Conservation (phyloP, 768 basidiomycete genomes). For the Amylocystis lapponica region DNA sequence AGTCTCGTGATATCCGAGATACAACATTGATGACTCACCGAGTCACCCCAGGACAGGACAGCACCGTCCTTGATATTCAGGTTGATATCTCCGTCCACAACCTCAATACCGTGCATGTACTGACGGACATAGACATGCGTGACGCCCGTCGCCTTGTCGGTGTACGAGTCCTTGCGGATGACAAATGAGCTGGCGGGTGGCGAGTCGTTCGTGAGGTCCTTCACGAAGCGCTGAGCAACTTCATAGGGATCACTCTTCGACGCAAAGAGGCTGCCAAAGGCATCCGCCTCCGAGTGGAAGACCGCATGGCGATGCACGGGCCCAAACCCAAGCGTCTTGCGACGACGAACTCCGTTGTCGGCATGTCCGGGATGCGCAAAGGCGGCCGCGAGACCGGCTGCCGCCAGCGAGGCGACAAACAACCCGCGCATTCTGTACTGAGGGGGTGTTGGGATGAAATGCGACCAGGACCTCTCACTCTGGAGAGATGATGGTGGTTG, state of each 20-base stretch:
- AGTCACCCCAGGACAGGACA: constrained; percentile 84
- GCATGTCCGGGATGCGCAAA: constrained; percentile 34
- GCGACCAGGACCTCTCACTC: constrained; percentile 4
- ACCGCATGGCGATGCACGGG: constrained; percentile 71
- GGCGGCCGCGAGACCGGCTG: constrained; percentile 55
- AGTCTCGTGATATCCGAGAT: background rate
- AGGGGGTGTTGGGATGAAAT: background rate
- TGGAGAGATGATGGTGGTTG: constrained; percentile 16
- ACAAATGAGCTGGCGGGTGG: constrained; percentile 38
- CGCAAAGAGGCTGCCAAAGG: constrained; percentile 13
- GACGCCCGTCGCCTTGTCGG: constrained; percentile 78
- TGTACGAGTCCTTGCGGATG: constrained; percentile 82
- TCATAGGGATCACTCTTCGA: constrained; percentile 42
- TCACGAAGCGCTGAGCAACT: constrained; percentile 60
- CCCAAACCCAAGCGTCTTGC: constrained; percentile 91
- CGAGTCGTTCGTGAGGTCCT: constrained; percentile 39
- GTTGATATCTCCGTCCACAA: constrained; percentile 89
- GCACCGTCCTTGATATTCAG: constrained; percentile 83
- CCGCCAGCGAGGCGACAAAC: constrained; percentile 54
- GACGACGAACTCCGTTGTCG: constrained; percentile 29
- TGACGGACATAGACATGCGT: constrained; percentile 89
- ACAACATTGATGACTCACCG: constrained; percentile 43
- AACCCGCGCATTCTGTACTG: constrained; percentile 52
- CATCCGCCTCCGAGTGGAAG: constrained; percentile 47
- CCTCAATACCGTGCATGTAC: constrained; percentile 78